These are phyloP conservation scores for Kodamaea lidongshanica DNA, from an alignment of 805 yeast species.

Conservation along the genomic window DNA sequence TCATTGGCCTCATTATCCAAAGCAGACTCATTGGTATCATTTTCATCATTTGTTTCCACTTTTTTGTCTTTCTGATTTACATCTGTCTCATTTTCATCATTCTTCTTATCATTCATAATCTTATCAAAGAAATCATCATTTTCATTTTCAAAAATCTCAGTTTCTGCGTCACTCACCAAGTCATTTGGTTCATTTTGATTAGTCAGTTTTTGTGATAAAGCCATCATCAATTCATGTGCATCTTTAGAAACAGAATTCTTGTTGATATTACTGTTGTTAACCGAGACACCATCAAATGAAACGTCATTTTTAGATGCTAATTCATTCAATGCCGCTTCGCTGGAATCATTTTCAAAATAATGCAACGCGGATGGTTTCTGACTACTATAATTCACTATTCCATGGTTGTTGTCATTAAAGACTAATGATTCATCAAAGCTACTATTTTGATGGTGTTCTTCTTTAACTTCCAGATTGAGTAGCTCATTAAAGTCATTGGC, in stretches of 20 bases:
- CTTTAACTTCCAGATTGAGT: slow-evolving; percentile 8
- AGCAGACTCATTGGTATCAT: background rate
- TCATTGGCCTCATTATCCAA: slow-evolving; percentile 1
- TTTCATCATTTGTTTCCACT: slow-evolving; percentile 3
- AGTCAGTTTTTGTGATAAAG: no score
- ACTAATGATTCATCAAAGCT: slow-evolving; percentile 12
- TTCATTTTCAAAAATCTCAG: slow-evolving; percentile 20
- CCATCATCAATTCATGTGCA: no score
- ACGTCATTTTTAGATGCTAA: slow-evolving; percentile 1
- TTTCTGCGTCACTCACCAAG: slow-evolving; percentile 23
- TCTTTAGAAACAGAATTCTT: no score
- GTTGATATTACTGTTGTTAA: no score
- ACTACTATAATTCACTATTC: slow-evolving; percentile 6
- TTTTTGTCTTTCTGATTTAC: slow-evolving; percentile 4
- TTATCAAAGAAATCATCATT: slow-evolving; percentile 1
- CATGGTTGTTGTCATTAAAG: slow-evolving; percentile 6
- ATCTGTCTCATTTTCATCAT: background rate
- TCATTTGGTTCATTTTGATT: slow-evolving; percentile 12
- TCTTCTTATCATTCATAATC: slow-evolving; percentile 1
- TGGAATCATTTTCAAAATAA: slow-evolving; percentile 8
- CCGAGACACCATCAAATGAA: no score
- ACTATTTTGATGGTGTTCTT: slow-evolving; percentile 4
- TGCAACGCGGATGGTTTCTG: slow-evolving; percentile 7
- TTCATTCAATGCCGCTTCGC: slow-evolving; percentile 2
- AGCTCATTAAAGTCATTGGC: slow-evolving; percentile 16